phyloP scores from a whole-genome alignment of 768 basidiomycete genomes.

The Exidia glandulosa region DNA sequence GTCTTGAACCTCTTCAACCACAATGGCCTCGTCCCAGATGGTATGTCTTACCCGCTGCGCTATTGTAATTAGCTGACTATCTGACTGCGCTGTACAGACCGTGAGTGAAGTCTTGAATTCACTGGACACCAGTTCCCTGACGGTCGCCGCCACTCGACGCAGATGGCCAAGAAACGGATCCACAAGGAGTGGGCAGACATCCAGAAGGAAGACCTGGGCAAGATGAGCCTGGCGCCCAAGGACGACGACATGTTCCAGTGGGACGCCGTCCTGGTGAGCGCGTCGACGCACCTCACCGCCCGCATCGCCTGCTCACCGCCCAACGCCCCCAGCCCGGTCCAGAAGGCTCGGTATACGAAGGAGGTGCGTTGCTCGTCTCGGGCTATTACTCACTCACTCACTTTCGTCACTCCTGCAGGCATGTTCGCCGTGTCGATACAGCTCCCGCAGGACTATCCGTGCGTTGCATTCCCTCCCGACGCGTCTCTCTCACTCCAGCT shows the following conservation, averaged over 20 bases:
- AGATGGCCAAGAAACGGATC: slow-evolving; percentile 73
- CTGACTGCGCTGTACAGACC: neutral
- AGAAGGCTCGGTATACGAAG: slow-evolving; percentile 72
- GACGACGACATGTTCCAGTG: slow-evolving; percentile 54
- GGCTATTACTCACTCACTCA: neutral
- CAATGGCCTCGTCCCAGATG: too few species aligned
- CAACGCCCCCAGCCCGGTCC: slow-evolving; percentile 44
- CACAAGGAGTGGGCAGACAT: slow-evolving; percentile 72
- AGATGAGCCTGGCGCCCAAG: slow-evolving; percentile 55
- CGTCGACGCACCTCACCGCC: neutral
- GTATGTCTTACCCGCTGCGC: neutral
- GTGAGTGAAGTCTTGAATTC: neutral
- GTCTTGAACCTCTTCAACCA: neutral
- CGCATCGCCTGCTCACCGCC: neutral
- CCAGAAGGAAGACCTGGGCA: slow-evolving; percentile 72
- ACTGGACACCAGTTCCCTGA: too few species aligned
- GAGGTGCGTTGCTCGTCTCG: slow-evolving; percentile 22
- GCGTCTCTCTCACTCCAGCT: neutral
- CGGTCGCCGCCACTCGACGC: neutral
- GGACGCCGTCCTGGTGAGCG: slow-evolving; percentile 45
- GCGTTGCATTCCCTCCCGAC: slow-evolving; percentile 15
- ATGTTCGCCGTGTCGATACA: slow-evolving; percentile 57
- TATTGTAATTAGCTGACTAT: neutral
- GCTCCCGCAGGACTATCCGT: slow-evolving; percentile 74
- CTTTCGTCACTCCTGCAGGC: slow-evolving; percentile 13